A percentile compares a stretch with the other conserved stretches of the same genome.
Conservation (phyloP, 2,329 filamentous ascomycete genomes). For the Penicillium hesseltinei region DNA sequence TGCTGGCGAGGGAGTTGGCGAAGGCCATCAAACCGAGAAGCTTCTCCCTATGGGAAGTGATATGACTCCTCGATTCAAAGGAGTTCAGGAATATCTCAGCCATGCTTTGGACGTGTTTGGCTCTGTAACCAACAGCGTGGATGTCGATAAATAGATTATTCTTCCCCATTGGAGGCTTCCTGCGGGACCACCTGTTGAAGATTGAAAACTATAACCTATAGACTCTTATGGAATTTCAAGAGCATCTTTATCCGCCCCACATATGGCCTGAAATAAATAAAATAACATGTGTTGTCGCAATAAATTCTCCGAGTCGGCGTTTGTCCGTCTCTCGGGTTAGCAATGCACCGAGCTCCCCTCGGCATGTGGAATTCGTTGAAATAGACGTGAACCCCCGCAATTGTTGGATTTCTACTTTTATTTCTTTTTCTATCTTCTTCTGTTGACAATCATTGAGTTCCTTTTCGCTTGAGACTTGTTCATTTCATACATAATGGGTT, state of each 20-base stretch:
- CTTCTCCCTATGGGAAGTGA: not conserved
- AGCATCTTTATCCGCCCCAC: not conserved
- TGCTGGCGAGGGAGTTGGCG: not conserved
- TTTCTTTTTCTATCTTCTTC: constrained; percentile 1
- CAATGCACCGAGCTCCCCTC: constrained; percentile 30
- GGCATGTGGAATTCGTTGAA: not conserved
- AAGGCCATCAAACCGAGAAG: not conserved
- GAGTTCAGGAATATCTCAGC: not conserved
- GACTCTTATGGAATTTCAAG: not conserved
- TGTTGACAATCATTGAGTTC: not conserved
- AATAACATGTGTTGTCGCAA: not conserved
- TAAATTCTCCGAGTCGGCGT: not conserved
- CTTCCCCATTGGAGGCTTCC: not conserved
- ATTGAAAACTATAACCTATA: not conserved
- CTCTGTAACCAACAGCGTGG: not conserved
- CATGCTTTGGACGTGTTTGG: not conserved
- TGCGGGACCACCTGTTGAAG: not conserved
- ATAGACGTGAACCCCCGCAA: constrained; percentile 12
- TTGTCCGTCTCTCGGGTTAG: constrained; percentile 27
- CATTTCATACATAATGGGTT: constrained; percentile 29
- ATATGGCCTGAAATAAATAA: too few species aligned
- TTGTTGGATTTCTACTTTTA: constrained; percentile 8
- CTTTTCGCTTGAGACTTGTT: not conserved
- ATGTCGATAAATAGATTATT: not conserved
- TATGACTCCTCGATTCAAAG: not conserved